A percentile compares a stretch with the other conserved stretches of the same genome.
Evolutionary conservation across 1,284 basidiomycete species (phyloP).

Genomic region (Gymnopus androsaceus): DNA sequence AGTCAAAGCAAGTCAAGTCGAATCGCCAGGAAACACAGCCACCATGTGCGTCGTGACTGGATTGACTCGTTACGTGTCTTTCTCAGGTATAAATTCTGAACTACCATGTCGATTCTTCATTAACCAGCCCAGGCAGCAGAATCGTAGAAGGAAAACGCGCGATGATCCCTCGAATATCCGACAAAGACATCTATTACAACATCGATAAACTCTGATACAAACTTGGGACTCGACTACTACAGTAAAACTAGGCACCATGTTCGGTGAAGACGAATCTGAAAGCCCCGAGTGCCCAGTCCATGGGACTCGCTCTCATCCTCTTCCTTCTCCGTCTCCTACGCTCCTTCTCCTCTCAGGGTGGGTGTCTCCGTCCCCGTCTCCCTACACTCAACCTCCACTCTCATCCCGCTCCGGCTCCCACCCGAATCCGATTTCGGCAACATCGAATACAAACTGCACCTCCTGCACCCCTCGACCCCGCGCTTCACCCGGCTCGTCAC

Average conservation of each 20-base stretch:
- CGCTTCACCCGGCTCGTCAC: constrained; percentile 84
- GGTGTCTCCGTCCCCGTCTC: constrained; percentile 19
- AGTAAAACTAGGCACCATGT: constrained; percentile 49
- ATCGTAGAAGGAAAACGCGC: too few species aligned
- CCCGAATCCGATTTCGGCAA: constrained; percentile 81
- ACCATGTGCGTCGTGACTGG: too few species aligned
- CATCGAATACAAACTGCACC: constrained; percentile 85
- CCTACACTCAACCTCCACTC: not conserved
- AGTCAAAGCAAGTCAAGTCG: too few species aligned
- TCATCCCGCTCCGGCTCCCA: constrained; percentile 55
- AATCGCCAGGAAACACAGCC: too few species aligned
- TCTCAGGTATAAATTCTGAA: too few species aligned
- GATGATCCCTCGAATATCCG: constrained; percentile 70
- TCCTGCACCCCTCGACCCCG: constrained; percentile 67
- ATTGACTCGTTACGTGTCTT: too few species aligned
- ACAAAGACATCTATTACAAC: constrained; percentile 18
- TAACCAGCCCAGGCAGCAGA: too few species aligned
- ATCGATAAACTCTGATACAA: not conserved
- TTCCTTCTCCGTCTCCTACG: constrained; percentile 12
- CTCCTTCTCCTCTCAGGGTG: constrained; percentile 23
- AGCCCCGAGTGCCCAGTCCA: constrained; percentile 75
- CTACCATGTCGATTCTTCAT: too few species aligned
- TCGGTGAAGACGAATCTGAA: constrained; percentile 77
- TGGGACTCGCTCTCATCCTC: constrained; percentile 65
- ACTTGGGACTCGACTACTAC: constrained; percentile 4